These are phyloP conservation scores for Fistulifera pelliculosa DNA, from an alignment of 108 stramenopile species.

Conservation along the genomic window DNA sequence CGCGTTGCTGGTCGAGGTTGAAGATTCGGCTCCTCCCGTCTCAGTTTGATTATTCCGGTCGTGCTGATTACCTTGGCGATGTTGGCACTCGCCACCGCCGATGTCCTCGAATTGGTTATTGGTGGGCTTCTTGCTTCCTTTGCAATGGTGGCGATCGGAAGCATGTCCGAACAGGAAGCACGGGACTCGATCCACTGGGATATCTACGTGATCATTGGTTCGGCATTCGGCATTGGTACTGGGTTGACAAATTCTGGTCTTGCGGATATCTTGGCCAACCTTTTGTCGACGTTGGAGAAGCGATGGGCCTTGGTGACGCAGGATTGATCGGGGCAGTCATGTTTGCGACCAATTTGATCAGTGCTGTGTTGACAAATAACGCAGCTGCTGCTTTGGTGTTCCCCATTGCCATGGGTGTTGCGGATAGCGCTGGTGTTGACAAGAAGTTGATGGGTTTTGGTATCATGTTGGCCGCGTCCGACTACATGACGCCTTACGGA, in stretches of 20 bases:
- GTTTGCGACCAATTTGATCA: slow-evolving; percentile 45
- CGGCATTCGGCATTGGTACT: slow-evolving; percentile 48
- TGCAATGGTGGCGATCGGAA: slow-evolving; percentile 35
- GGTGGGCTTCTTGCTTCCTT: slow-evolving; percentile 23
- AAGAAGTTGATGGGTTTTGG: slow-evolving; percentile 29
- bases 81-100: slow-evolving; percentile 20
- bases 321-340: slow-evolving; percentile 50
- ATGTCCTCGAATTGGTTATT: slow-evolving; percentile 23
- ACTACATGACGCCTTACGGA: slow-evolving; percentile 51
- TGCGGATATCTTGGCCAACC: slow-evolving; percentile 30
- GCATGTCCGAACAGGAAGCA: slow-evolving; percentile 45
- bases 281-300: slow-evolving; percentile 4
- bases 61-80: slow-evolving; percentile 24
- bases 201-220: slow-evolving; percentile 39
- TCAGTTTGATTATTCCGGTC: slow-evolving; percentile 3
- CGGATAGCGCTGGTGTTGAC: slow-evolving; percentile 34
- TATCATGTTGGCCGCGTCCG: slow-evolving; percentile 49
- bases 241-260: slow-evolving; percentile 49
- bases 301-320: slow-evolving; percentile 6
- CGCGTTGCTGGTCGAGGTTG: slow-evolving; percentile 41
- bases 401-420: slow-evolving; percentile 51
- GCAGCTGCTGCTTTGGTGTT: slow-evolving; percentile 57
- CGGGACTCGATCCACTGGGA: slow-evolving; percentile 42
- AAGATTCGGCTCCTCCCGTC: too few relatives aligned
- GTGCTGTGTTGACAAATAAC: slow-evolving; percentile 51